Evolutionary conservation across 2,329 filamentous ascomycete species (phyloP), one percentile per base, ranked within the genome.

Genomic region (Chaetomium sp.): DNA sequence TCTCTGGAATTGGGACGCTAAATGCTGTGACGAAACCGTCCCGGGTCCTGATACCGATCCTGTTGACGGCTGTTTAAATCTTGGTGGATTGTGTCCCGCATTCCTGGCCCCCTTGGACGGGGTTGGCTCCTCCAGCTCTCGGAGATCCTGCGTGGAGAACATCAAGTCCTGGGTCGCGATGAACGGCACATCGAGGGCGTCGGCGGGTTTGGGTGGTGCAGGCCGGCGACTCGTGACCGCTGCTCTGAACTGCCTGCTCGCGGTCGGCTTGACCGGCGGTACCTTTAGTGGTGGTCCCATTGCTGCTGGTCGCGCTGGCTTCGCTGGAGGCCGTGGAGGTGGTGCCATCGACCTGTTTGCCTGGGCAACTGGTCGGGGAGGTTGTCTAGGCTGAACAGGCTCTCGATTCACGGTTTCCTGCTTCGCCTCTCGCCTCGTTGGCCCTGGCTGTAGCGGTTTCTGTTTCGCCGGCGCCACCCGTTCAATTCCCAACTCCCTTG

Each of bases 401-500:
- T 3, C 19, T 27, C n/a, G n/a, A n/a, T 27, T 27, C 19, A 27
- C 19, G 3, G 19, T 27, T 27, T 27, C 19, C 19, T 3, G 19
- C 19, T 27, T 2, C 19, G 19, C 3, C 19, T 27, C 19, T 27
- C 19, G 19, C 2, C 19, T 27, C 9, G 4, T 38, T 2, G 7
- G 36, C 62, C 11, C 58, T 60, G 37, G 62, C 40, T 49, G 52
- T 9, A 44, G 44, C 34, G 65, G 62, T 8, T 56, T 62, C 50
- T 48, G 61, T 62, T 32, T 61, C 59, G 27, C 62, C 36, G 27
- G 33, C 5, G 43, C 19, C 5, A 27, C 19, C 19, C 49, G 64
- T 58, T 77, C 72, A 36, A 76, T 74, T 2, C 71, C 65, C 3
- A 84, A 67, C 64, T 84, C 80, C 14, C 74, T 71, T 6, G 73